These are phyloP conservation scores for Fusarium graminum DNA, from an alignment of 2,329 filamentous ascomycete species.

Conservation along the genomic window DNA sequence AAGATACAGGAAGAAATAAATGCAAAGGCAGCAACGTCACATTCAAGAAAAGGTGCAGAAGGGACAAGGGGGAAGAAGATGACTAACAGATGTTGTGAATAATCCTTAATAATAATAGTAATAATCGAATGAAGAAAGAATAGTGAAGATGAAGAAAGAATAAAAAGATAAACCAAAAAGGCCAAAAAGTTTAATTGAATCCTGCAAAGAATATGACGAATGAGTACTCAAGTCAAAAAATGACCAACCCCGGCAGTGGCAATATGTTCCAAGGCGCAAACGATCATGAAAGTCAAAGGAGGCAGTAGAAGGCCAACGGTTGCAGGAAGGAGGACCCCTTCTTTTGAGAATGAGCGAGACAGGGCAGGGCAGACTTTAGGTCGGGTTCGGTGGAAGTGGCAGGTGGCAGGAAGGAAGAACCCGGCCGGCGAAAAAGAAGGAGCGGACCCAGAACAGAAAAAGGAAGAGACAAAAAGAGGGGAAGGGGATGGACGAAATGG, in stretches of 20 bases:
- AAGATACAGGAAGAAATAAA: slow-evolving; percentile 17
- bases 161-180: slow-evolving; percentile 16
- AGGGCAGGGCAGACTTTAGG: slow-evolving; percentile 19
- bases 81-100: slow-evolving; percentile 24
- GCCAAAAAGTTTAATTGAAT: slow-evolving; percentile 17
- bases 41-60: slow-evolving; percentile 22
- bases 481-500: slow-evolving; percentile 34
- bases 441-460: slow-evolving; percentile 36
- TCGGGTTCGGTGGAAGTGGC: slow-evolving; percentile 31
- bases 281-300: slow-evolving; percentile 33
- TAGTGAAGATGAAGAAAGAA: slow-evolving; percentile 12
- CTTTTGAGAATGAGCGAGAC: slow-evolving; percentile 31
- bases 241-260: slow-evolving; percentile 38
- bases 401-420: slow-evolving; percentile 39
- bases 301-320: slow-evolving; percentile 36
- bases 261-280: slow-evolving; percentile 41
- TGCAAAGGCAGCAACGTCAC: slow-evolving; percentile 28
- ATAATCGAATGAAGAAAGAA: slow-evolving; percentile 8
- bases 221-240: slow-evolving; percentile 16
- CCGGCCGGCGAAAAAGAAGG: slow-evolving; percentile 33
- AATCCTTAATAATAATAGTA: slow-evolving; percentile 4
- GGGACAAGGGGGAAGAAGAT: slow-evolving; percentile 8
- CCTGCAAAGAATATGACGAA: slow-evolving; percentile 36
- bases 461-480: slow-evolving; percentile 33
- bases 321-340: slow-evolving; percentile 36